Evolutionary conservation across 257 asterid species (phyloP).

Genomic region (Dorcoceras hygrometricum): DNA sequence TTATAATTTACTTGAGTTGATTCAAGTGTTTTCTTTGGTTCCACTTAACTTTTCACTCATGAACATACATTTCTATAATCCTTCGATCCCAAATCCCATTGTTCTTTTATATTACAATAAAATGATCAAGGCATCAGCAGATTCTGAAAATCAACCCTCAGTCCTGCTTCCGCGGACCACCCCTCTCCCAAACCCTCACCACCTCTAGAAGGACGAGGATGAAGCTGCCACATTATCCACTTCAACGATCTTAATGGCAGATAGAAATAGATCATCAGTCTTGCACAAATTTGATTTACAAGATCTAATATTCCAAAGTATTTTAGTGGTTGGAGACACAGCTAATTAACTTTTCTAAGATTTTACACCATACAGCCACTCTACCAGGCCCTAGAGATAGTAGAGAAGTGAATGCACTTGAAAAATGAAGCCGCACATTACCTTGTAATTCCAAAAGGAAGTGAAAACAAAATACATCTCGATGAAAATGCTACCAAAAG

Average conservation of each 20-base stretch:
- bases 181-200: too few species aligned
- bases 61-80: background rate
- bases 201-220: too few species aligned
- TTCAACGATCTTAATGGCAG: too few species aligned
- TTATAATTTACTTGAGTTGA: background rate
- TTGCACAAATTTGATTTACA: background rate
- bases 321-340: background rate
- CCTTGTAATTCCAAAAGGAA: conserved; percentile 80
- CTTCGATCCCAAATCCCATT: background rate
- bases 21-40: background rate
- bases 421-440: conserved; percentile 16
- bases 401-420: background rate
- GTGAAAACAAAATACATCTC: conserved; percentile 75
- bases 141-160: background rate
- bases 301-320: background rate
- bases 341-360: background rate
- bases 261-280: too few species aligned
- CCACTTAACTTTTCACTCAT: background rate
- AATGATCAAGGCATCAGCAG: background rate
- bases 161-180: too few species aligned
- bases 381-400: background rate
- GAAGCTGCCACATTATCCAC: too few species aligned
- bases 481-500: conserved; percentile 66
- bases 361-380: background rate
- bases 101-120: background rate